phyloP scores from a whole-genome alignment of 2,329 filamentous ascomycete genomes.

The Phialophora verrucosa region DNA sequence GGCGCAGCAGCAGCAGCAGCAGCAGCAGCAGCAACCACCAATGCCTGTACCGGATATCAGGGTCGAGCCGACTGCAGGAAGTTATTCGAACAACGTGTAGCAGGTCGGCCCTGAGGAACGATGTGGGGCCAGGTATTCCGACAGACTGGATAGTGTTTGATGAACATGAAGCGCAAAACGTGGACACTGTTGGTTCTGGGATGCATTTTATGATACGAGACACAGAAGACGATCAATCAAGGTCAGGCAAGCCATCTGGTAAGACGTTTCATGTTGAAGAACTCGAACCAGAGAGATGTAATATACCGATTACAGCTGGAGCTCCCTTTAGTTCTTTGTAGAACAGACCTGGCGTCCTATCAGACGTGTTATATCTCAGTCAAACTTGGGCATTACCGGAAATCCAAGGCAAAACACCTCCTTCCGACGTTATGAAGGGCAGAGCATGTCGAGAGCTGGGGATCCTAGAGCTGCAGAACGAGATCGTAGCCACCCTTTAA shows the following conservation, averaged over 20 bases:
- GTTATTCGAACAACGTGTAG: constrained; percentile 33
- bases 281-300: not conserved
- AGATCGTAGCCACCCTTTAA: too few species aligned
- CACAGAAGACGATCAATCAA: not conserved
- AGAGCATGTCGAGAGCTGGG: too few species aligned
- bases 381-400: not conserved
- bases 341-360: not conserved
- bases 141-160: not conserved
- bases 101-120: not conserved
- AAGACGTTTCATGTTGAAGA: not conserved
- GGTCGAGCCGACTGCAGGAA: constrained; percentile 24
- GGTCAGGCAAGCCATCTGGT: not conserved
- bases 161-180: not conserved
- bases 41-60: constrained; percentile 32
- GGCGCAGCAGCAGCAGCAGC: constrained; percentile 11
- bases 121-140: not conserved
- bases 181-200: not conserved
- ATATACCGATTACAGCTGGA: not conserved
- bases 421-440: too few species aligned
- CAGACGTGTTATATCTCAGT: not conserved
- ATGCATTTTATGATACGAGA: not conserved
- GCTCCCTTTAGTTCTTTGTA: not conserved
- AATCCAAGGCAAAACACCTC: too few species aligned
- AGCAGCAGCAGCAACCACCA: constrained; percentile 18
- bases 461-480: too few species aligned